Conservation (phyloP, 306 rosid species). For the Astragalus membranaceus region DNA sequence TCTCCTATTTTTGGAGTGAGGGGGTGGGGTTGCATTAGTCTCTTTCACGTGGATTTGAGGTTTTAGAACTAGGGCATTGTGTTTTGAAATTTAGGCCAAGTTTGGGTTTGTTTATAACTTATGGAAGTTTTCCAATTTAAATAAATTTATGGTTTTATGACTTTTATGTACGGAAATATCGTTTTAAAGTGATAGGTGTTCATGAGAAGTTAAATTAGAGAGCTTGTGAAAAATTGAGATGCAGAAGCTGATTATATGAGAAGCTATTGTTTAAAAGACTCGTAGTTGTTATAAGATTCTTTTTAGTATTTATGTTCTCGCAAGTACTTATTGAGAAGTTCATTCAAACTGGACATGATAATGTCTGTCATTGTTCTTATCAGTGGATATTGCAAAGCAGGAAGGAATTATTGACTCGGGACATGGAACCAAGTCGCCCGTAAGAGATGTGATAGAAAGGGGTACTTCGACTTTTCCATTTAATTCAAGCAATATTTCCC, state of each 20-base stretch:
- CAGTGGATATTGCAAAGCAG: not conserved
- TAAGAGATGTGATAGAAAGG: not conserved
- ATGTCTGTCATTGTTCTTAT: constrained; percentile 12
- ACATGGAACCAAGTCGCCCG: not conserved
- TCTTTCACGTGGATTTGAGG: not conserved
- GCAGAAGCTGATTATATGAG: not conserved
- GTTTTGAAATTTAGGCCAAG: not conserved
- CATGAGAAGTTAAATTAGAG: not conserved
- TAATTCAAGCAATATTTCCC: constrained; percentile 15
- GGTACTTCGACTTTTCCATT: not conserved
- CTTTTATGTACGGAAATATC: not conserved
- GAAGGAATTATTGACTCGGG: not conserved
- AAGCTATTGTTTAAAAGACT: not conserved
- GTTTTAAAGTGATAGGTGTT: not conserved
- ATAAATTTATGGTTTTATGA: not conserved
- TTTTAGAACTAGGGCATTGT: not conserved
- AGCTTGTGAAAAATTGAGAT: not conserved
- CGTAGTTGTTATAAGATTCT: not conserved
- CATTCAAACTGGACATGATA: constrained; percentile 9
- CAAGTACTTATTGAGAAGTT: not conserved
- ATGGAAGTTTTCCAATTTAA: not conserved
- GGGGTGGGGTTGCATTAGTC: not conserved
- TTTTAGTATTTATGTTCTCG: not conserved
- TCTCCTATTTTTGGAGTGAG: not conserved
- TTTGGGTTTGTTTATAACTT: not conserved